phyloP scores from a whole-genome alignment of 495 filamentous ascomycete genomes.

The Neurospora discreta region DNA sequence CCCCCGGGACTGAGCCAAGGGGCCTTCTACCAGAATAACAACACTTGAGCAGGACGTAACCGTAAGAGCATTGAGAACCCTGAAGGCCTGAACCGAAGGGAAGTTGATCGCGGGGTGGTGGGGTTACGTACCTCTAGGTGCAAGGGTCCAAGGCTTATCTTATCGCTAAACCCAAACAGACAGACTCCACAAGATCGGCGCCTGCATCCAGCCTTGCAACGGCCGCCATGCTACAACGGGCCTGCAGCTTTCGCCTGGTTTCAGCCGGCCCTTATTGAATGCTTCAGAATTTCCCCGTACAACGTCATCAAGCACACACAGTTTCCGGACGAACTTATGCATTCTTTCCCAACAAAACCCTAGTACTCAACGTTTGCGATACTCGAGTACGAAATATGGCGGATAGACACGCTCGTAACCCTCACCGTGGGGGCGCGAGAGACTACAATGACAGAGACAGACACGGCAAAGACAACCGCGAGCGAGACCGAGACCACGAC shows the following conservation, averaged over 20 bases:
- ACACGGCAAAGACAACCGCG: slow-evolving; percentile 17
- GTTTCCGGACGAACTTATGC: not conserved
- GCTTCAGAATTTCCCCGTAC: not conserved
- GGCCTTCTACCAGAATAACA: not conserved
- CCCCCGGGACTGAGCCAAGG: not conserved
- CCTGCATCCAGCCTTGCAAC: not conserved
- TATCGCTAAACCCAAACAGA: not conserved
- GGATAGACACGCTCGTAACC: not conserved
- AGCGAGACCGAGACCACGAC: slow-evolving; percentile 24
- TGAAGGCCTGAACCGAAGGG: not conserved
- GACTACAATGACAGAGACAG: slow-evolving; percentile 19
- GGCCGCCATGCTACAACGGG: not conserved
- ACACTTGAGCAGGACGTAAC: not conserved
- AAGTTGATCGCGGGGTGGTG: not conserved
- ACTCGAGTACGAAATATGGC: not conserved
- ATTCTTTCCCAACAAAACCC: not conserved
- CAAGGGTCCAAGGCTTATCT: not conserved
- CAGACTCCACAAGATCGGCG: not conserved
- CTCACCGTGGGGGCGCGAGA: not conserved
- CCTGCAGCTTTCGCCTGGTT: not conserved
- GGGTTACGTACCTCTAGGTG: not conserved
- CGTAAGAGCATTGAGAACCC: not conserved
- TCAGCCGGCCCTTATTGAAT: not conserved
- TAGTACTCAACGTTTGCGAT: not conserved
- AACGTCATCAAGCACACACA: not conserved